Evolutionary conservation across 2,329 filamentous ascomycete genomes (phyloP).

Genomic region (Verticillium nonalfalfae): DNA sequence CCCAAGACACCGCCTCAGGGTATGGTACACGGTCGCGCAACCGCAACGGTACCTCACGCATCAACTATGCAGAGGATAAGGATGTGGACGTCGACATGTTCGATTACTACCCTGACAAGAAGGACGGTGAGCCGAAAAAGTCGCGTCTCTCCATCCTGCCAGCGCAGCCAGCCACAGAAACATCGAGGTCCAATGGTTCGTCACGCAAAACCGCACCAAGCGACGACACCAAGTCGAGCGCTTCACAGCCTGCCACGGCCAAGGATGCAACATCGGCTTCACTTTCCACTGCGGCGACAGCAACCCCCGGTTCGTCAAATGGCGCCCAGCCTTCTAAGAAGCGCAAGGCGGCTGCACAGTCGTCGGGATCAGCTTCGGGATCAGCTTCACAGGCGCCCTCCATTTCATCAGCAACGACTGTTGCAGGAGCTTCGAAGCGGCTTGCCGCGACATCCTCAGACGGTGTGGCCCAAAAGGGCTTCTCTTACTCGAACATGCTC

Average conservation of each 20-base stretch:
- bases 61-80: conserved; percentile 93
- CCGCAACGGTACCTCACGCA: conserved; percentile 69
- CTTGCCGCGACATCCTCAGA: conserved; percentile 29
- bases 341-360: conserved; percentile 62
- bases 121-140: conserved; percentile 54
- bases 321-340: conserved; percentile 60
- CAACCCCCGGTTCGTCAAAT: conserved; percentile 44
- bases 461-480: conserved; percentile 19
- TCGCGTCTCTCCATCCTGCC: conserved; percentile 36
- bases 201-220: conserved; percentile 33
- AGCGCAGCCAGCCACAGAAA: conserved; percentile 28
- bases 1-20: conserved; percentile 51
- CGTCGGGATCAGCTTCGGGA: background rate
- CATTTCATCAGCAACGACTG: conserved; percentile 12
- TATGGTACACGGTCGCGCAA: conserved; percentile 96
- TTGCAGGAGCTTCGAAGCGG: conserved; percentile 23
- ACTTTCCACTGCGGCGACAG: conserved; percentile 14
- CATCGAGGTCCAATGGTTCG: conserved; percentile 22
- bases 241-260: conserved; percentile 23
- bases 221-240: conserved; percentile 30
- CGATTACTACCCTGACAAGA: conserved; percentile 56
- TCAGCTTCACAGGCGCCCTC: conserved; percentile 1
- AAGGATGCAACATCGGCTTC: conserved; percentile 26
- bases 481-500: conserved; percentile 76
- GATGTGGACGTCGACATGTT: conserved; percentile 83